Evolutionary conservation across 371 early-diverging fungal genomes (phyloP).

Genomic region (Phascolomyces articulosus): DNA sequence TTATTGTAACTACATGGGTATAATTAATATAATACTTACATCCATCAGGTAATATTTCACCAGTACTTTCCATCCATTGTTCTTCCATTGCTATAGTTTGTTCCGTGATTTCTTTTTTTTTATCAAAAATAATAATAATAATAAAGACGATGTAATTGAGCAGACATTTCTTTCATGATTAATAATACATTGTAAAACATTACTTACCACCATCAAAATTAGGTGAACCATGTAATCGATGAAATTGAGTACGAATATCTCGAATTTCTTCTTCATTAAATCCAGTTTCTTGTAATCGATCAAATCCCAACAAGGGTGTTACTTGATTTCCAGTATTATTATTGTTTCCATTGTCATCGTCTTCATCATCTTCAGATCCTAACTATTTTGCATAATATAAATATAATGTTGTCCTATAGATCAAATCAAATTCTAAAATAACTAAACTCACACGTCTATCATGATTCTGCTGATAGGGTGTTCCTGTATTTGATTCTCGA

Average conservation of each 20-base stretch:
- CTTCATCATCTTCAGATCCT: neutral
- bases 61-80: constrained; percentile 74
- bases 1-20: no score
- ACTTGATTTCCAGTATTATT: neutral
- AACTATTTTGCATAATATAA: no score
- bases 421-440: no score
- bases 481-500: neutral
- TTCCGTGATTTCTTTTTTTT: constrained; percentile 27
- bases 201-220: constrained; percentile 7
- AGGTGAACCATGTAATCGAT: constrained; percentile 43
- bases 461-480: neutral
- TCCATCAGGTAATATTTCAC: constrained; percentile 61
- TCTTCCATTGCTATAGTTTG: constrained; percentile 63
- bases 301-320: constrained; percentile 61
- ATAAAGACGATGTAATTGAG: neutral
- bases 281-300: constrained; percentile 71
- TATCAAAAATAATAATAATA: no score
- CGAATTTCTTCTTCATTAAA: constrained; percentile 72
- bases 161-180: neutral
- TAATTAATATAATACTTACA: no score
- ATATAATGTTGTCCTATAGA: no score
- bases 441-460: neutral
- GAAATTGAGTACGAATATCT: constrained; percentile 67
- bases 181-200: neutral
- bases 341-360: neutral